Percentiles rank a stretch among this genome's conserved stretches.
Conservation (phyloP, 345 rosid species). For the Erodium maritimum region DNA sequence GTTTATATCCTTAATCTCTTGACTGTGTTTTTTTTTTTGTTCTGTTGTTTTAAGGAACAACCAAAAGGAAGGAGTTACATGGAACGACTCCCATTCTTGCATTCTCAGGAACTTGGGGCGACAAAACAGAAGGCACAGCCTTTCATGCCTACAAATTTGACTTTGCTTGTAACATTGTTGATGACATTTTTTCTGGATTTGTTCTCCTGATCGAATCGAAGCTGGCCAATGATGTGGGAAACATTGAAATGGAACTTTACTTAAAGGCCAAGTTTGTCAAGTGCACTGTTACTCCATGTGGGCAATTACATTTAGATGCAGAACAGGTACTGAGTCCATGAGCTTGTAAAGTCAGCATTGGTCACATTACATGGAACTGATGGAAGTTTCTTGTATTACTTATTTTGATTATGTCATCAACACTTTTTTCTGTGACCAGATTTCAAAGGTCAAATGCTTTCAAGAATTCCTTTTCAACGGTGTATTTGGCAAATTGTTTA, state of each 20-base stretch:
- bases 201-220: conserved; percentile 55
- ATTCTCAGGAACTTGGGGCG: conserved; percentile 68
- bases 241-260: conserved; percentile 52
- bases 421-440: too few species aligned
- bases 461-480: conserved; percentile 80
- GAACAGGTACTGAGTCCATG: conserved; percentile 50
- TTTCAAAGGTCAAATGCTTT: conserved; percentile 57
- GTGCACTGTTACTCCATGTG: conserved; percentile 45
- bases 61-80: conserved; percentile 81
- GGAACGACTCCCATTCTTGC: conserved; percentile 43
- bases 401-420: neutral
- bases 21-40: conserved; percentile 5
- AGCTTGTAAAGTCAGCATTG: neutral
- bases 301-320: conserved; percentile 49
- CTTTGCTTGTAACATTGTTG: conserved; percentile 39
- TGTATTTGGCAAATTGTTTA: conserved; percentile 59
- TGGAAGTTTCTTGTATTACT: neutral
- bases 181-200: conserved; percentile 43
- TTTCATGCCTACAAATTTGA: conserved; percentile 62
- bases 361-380: too few species aligned
- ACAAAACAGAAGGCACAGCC: conserved; percentile 31
- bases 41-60: conserved; percentile 48
- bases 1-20: too few species aligned
- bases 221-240: conserved; percentile 74
- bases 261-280: conserved; percentile 49